Evolutionary conservation across 352 stramenopile species (phyloP), one percentile per base, ranked within the genome.

Genomic region (Pythium brachiatum): DNA sequence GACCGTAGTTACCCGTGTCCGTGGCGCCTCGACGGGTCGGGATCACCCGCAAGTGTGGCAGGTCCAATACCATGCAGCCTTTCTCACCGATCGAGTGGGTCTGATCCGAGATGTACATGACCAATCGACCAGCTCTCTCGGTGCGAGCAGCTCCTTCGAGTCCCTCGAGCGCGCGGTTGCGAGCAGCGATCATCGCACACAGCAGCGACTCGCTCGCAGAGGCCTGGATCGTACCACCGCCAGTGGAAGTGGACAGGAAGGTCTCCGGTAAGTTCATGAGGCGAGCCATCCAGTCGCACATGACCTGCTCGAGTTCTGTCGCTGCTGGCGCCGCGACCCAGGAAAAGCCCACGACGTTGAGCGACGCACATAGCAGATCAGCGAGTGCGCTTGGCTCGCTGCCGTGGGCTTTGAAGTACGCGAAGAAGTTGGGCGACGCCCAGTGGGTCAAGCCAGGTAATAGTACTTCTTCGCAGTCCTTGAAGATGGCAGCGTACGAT

Each of bases 251-350:
- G 43, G 70, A 83, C 57, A 84, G 62, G 64, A 89, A 85, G 44
- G 71, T 81, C 44, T 76, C 66, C 8, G 83, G 83, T 34, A 93
- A 55, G 3, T 73, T 58, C 9, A 92, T 48, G 12, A 89, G 65
- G 44, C 82, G 70, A 52, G 67, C 73, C 52, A 92, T 64, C 83
- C 83, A 92, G 68, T 92, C 81, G n/a, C 85, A 82, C 41, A 86
- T 76, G 27, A 83, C 76, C 31, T 79, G 72, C 66, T 91, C 82
- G 8, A 91, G 73, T 52, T 91, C 82, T 11, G 83, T 90, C 15
- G 76, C 79, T 11, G 80, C 80, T 3, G 81, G 81, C 2, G 74
- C 67, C 1, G 74, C 58, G 26, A 89, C 71, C 82, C 82, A 92
- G 48, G 74, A 87, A 59, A 89, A 89, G 51, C 77, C 79, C 7